Conservation (phyloP, 139 green algal genomes). For the Pseudopediastrum boryanum region DNA sequence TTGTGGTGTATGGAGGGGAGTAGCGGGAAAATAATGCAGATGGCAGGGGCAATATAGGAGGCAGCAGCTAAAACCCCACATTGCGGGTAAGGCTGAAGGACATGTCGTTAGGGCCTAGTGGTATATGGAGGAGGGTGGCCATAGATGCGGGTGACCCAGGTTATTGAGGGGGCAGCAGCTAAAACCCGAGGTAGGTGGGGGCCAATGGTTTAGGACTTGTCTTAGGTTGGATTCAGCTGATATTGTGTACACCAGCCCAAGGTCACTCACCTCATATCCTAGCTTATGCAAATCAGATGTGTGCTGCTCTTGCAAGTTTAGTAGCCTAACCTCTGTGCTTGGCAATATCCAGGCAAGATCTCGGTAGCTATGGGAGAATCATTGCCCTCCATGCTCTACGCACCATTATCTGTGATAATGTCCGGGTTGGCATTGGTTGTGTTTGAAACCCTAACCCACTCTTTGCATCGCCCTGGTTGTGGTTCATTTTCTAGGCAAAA, state of each 20-base stretch:
- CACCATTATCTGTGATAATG: constrained; percentile 97
- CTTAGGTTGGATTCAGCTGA: no score
- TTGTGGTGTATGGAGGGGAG: not conserved
- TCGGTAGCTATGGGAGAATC: constrained; percentile 91
- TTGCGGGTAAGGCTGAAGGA: not conserved
- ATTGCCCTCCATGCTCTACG: constrained; percentile 90
- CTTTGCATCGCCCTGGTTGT: not conserved
- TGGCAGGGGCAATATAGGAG: constrained; percentile 87
- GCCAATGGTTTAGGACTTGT: no score
- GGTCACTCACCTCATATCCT: no score
- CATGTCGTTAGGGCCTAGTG: not conserved
- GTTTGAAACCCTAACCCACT: no score
- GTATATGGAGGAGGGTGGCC: no score
- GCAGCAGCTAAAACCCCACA: constrained; percentile 79
- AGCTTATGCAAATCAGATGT: no score
- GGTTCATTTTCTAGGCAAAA: constrained; percentile 81
- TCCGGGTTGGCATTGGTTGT: no score
- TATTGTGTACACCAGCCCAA: no score
- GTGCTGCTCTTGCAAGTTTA: no score
- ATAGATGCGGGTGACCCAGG: not conserved
- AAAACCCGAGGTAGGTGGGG: no score
- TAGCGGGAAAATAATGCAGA: constrained; percentile 84
- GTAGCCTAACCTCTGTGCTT: no score
- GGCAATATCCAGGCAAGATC: constrained; percentile 88
- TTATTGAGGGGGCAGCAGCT: not conserved